Base-by-base conservation (phyloP, 352 stramenopile genomes). In the Pythium brassicae region DNA sequence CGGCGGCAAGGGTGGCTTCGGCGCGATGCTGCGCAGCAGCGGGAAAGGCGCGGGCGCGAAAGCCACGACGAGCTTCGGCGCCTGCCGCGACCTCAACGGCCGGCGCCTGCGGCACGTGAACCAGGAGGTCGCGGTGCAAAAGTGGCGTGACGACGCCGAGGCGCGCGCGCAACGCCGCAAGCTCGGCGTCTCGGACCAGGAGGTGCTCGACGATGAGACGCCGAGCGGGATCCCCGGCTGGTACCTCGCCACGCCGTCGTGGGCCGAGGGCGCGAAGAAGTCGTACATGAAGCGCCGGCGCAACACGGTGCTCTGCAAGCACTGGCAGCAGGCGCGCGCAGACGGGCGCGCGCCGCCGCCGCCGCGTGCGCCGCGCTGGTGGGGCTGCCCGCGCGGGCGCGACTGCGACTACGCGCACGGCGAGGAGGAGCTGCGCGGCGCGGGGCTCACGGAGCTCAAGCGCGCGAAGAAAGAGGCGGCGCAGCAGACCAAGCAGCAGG, bases 391-490 rank as follows among this genome's bases (percentile, higher is more conserved):
- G 37, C 79, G 86, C 45, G 86, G 86, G 34, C 64, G 78, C 2
- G 69, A 94, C 49, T 95, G 86, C 49, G 78, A 93, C 59, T 93
- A 92, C 74, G 86, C 83, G 26, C 86, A 95, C 57, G 86, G 86
- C 40, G 80, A 93, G 56, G 70, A 83, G 4, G 86, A 95, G 55
- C 61, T 93, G 20, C 61, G 81, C 8, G 86, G 86, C 53, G 66
- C 76, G 35, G 68, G 61, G 10, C 56, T 95, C 11, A 89, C 80
- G 19, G 71, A 90, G 20, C 69, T 79, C 46, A 95, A 95, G 67
- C 61, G 69, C 29, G 61, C 77, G 29, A 90, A 92, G 62, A 87
- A 78, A 45, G 69, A 89, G 4, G 60, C 78, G 22, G 62, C 49
- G 7, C 68, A 75, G 42, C 68, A 72, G 64, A 50, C 68, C 32